Percentiles rank a stretch among this genome's conserved stretches.
phyloP scores from a whole-genome alignment of 768 basidiomycete genomes.

The Amanita rubescens region DNA sequence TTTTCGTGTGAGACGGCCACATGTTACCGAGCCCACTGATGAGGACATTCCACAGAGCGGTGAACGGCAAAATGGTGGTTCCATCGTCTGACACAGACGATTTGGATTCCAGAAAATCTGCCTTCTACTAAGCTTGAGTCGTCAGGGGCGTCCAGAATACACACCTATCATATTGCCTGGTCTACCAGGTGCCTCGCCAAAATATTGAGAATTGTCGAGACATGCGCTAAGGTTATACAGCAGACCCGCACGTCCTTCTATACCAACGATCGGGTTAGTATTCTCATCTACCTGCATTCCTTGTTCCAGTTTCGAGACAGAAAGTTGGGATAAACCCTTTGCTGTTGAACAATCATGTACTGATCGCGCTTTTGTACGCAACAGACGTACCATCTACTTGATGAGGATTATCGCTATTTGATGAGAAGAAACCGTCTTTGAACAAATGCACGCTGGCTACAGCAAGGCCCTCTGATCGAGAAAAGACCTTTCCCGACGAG shows the following conservation, averaged over 20 bases:
- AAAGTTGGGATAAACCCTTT: conserved; percentile 58
- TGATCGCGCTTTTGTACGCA: background rate
- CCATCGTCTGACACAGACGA: conserved; percentile 34
- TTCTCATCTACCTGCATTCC: conserved; percentile 73
- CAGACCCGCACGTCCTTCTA: conserved; percentile 78
- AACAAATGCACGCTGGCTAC: conserved; percentile 94
- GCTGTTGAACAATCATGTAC: conserved; percentile 34
- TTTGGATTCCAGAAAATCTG: conserved; percentile 64
- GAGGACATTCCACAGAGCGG: conserved; percentile 74
- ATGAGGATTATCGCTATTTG: conserved; percentile 49
- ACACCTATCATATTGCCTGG: conserved; percentile 80
- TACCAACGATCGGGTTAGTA: conserved; percentile 80
- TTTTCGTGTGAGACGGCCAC: conserved; percentile 75
- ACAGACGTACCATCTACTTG: conserved; percentile 68
- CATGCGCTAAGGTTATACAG: conserved; percentile 69
- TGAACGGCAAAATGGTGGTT: conserved; percentile 52
- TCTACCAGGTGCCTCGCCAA: conserved; percentile 56
- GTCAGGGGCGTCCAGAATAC: conserved; percentile 7
- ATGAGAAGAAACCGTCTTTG: conserved; percentile 71
- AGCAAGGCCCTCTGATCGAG: conserved; percentile 76
- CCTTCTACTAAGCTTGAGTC: background rate
- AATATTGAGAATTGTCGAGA: conserved; percentile 60
- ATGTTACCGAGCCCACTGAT: conserved; percentile 79
- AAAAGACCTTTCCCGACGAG: conserved; percentile 42
- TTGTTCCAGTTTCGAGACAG: conserved; percentile 45